Percentiles rank a stretch among this genome's conserved stretches.
These are phyloP conservation scores for Laguncularia racemosa DNA, from an alignment of 345 rosid genomes.

Conservation along the genomic window DNA sequence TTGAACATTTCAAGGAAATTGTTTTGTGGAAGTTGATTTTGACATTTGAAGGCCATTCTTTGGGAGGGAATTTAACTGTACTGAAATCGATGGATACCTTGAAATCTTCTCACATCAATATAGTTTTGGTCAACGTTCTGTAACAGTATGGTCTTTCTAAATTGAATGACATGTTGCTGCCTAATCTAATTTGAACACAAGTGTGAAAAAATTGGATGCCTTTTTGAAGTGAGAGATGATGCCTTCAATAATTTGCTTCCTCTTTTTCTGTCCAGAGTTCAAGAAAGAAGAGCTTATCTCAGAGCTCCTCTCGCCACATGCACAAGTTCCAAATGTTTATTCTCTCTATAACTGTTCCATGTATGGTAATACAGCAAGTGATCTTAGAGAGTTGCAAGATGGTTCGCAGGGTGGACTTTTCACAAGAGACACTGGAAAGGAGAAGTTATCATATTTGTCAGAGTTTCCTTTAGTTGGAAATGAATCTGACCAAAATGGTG, in stretches of 20 bases:
- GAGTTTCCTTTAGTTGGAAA: conserved; percentile 13
- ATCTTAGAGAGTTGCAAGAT: conserved; percentile 17
- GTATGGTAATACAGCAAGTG: conserved; percentile 24
- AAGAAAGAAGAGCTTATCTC: conserved; percentile 70
- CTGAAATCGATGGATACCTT: not conserved
- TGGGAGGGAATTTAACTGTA: not conserved
- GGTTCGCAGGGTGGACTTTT: conserved; percentile 12
- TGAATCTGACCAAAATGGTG: conserved; percentile 23
- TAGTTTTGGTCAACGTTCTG: no score
- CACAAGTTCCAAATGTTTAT: conserved; percentile 30
- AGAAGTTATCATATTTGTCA: conserved; percentile 22
- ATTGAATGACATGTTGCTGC: no score
- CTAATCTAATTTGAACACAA: no score
- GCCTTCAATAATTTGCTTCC: not conserved
- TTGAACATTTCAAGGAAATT: no score
- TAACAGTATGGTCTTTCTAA: no score
- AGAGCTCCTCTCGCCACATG: conserved; percentile 37
- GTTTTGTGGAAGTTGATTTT: no score
- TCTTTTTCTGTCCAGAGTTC: conserved; percentile 39
- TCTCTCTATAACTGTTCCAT: conserved; percentile 27
- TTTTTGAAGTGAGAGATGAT: not conserved
- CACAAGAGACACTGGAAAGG: conserved; percentile 17
- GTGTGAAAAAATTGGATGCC: not conserved
- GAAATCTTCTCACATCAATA: no score
- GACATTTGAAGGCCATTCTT: no score